Conservation (phyloP, 352 stramenopile species). For the Globisporangium polare region DNA sequence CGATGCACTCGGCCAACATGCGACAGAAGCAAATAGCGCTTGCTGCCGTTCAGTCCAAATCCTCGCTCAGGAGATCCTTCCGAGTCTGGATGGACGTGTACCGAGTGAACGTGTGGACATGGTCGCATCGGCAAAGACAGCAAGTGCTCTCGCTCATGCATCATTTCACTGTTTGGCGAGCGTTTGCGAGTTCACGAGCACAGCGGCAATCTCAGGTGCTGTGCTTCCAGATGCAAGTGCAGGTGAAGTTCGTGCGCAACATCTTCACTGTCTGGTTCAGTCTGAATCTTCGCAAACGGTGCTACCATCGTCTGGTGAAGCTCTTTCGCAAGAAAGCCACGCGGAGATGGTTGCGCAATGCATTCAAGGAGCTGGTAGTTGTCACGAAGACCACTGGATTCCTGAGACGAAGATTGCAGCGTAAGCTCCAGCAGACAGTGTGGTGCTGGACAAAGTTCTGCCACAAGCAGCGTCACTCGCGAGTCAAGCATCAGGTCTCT, state of each 20-base stretch:
- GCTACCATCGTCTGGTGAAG: constrained; percentile 33
- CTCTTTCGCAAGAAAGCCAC: constrained; percentile 39
- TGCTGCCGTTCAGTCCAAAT: not conserved
- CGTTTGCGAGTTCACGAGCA: not conserved
- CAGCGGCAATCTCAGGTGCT: not conserved
- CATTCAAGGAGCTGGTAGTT: constrained; percentile 22
- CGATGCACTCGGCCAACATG: not conserved
- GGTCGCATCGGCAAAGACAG: not conserved
- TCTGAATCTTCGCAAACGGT: constrained; percentile 26
- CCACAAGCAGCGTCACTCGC: not conserved
- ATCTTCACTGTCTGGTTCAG: constrained; percentile 25
- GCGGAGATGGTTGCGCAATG: constrained; percentile 7
- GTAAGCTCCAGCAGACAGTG: constrained; percentile 2
- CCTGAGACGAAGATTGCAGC: constrained; percentile 9
- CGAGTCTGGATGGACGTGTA: constrained; percentile 4
- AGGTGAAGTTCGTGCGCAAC: constrained; percentile 9
- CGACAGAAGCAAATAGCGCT: not conserved
- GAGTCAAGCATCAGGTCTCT: not conserved
- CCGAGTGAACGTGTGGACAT: constrained; percentile 8
- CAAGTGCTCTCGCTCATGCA: not conserved
- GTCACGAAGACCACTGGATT: constrained; percentile 8
- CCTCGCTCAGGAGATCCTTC: not conserved
- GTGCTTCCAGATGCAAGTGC: constrained; percentile 13
- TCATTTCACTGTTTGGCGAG: constrained; percentile 11
- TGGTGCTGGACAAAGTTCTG: constrained; percentile 4